Percentiles rank a stretch among this genome's conserved stretches.
phyloP scores from a whole-genome alignment of 176 grass and related monocot species.

The Zoysia japonica region DNA sequence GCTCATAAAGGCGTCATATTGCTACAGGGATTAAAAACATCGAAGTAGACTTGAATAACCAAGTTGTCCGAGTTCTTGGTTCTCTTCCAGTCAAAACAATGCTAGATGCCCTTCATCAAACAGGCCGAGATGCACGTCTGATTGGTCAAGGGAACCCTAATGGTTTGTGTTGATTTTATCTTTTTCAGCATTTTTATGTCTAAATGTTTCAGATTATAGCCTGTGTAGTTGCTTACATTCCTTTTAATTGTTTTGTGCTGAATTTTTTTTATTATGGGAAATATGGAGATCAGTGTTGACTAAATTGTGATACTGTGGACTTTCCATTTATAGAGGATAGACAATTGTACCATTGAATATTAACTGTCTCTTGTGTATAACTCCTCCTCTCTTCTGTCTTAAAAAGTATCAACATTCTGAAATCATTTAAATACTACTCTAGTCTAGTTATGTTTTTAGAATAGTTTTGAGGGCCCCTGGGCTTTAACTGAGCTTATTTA shows the following conservation, averaged over 20 bases:
- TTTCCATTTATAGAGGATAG: not conserved
- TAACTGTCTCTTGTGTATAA: not conserved
- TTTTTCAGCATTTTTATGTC: conserved; percentile 14
- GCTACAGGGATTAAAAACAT: conserved; percentile 75
- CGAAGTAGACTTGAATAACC: conserved; percentile 83
- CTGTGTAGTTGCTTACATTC: not conserved
- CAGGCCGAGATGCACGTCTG: conserved; percentile 64
- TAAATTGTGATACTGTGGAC: not conserved
- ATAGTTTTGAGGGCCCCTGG: conserved; percentile 1
- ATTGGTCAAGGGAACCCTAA: conserved; percentile 95
- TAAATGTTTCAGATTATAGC: not conserved
- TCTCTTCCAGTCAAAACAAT: conserved; percentile 79
- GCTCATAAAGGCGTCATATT: conserved; percentile 23
- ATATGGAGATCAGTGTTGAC: not conserved
- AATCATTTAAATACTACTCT: not conserved
- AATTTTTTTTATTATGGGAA: not conserved
- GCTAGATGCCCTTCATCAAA: conserved; percentile 76
- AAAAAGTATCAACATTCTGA: not conserved
- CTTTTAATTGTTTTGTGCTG: not conserved
- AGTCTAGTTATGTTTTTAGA: conserved; percentile 5
- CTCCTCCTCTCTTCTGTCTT: not conserved
- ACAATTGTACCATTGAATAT: conserved; percentile 5
- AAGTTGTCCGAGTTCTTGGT: conserved; percentile 84
- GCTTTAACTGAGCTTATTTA: not conserved
- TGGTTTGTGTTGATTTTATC: conserved; percentile 53